Conservation (phyloP, 257 asterid species). For the Nicotiana attenuata region DNA sequence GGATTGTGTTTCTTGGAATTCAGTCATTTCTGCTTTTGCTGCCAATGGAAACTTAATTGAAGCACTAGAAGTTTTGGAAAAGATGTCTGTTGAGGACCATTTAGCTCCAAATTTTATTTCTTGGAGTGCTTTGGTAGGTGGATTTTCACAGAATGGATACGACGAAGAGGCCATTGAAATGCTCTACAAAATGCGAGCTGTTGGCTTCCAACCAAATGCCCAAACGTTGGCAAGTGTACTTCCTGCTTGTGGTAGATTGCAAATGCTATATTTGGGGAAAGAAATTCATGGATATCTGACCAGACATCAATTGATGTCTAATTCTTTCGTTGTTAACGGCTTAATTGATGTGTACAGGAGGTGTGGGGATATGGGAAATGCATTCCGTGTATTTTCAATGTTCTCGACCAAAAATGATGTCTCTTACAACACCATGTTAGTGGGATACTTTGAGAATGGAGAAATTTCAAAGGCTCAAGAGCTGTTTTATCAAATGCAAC, state of each 20-base stretch:
- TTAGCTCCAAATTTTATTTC: conserved; percentile 46
- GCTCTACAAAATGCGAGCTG: conserved; percentile 43
- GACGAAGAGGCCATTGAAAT: conserved; percentile 55
- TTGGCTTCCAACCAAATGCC: conserved; percentile 59
- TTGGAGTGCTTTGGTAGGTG: conserved; percentile 72
- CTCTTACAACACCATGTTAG: conserved; percentile 68
- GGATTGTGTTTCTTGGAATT: conserved; percentile 77
- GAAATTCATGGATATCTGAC: conserved; percentile 65
- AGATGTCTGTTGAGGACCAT: conserved; percentile 40
- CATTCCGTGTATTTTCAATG: conserved; percentile 42
- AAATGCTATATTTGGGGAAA: conserved; percentile 44
- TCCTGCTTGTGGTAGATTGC: conserved; percentile 67
- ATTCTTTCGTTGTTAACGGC: conserved; percentile 65
- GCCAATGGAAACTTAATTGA: conserved; percentile 47
- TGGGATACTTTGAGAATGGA: conserved; percentile 62
- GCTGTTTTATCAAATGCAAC: conserved; percentile 54
- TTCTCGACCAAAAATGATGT: conserved; percentile 56
- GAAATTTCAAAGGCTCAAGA: conserved; percentile 49
- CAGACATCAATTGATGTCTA: conserved; percentile 52
- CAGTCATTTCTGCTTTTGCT: conserved; percentile 60
- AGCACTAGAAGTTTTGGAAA: conserved; percentile 40
- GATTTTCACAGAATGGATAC: conserved; percentile 59
- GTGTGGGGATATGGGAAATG: conserved; percentile 55
- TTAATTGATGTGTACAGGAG: conserved; percentile 67
- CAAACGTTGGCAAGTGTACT: conserved; percentile 55